Conservation (phyloP, 768 basidiomycete species). For the Steccherinum ochraceum region DNA sequence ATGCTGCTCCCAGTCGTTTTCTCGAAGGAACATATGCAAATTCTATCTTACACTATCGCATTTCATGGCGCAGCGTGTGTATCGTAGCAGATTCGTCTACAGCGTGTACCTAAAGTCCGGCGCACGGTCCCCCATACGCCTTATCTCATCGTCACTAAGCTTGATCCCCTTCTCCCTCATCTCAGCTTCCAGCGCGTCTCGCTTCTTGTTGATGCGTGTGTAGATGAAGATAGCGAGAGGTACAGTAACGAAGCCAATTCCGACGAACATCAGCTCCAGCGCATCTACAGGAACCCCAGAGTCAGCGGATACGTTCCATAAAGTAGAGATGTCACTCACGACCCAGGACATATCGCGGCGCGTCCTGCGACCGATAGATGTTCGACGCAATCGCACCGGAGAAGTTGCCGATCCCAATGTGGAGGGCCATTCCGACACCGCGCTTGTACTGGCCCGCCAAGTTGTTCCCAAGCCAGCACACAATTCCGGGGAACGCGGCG, state of each 20-base stretch:
- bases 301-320: too few species aligned
- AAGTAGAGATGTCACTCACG: slow-evolving; percentile 35
- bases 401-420: slow-evolving; percentile 66
- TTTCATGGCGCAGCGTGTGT: too few species aligned
- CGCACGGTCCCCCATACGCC: slow-evolving; percentile 51
- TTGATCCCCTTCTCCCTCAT: slow-evolving; percentile 22
- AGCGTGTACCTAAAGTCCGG: slow-evolving; percentile 57
- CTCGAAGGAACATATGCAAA: too few species aligned
- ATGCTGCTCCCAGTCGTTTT: too few species aligned
- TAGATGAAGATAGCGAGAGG: slow-evolving; percentile 46
- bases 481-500: slow-evolving; percentile 49
- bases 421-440: slow-evolving; percentile 58
- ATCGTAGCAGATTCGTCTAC: slow-evolving; percentile 18
- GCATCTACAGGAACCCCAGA: too few species aligned
- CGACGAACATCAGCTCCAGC: slow-evolving; percentile 61
- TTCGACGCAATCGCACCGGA: slow-evolving; percentile 58
- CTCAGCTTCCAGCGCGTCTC: slow-evolving; percentile 39
- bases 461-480: slow-evolving; percentile 65
- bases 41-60: too few species aligned
- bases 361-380: slow-evolving; percentile 53
- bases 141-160: slow-evolving; percentile 21
- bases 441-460: slow-evolving; percentile 67
- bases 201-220: slow-evolving; percentile 45
- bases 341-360: slow-evolving; percentile 55
- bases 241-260: slow-evolving; percentile 50